phyloP scores from a whole-genome alignment of 768 basidiomycete species.

The Leccinum olivaceopallidum region DNA sequence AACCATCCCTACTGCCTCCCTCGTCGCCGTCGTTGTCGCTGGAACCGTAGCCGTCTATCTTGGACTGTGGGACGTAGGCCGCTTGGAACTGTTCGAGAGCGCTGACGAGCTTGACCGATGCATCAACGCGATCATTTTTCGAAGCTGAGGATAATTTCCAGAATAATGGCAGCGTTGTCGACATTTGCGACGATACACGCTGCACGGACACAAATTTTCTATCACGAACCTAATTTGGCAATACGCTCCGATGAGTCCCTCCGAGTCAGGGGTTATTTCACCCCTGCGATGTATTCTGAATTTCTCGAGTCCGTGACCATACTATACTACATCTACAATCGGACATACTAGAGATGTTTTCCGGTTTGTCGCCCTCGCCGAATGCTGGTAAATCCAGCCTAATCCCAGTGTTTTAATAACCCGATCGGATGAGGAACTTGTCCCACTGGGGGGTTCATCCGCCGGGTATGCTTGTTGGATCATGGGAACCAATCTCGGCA shows the following conservation, averaged over 20 bases:
- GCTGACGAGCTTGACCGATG: conserved; percentile 80
- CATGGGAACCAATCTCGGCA: too few species aligned
- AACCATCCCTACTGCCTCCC: conserved; percentile 34
- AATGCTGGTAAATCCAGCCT: too few species aligned
- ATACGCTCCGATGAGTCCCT: conserved; percentile 5
- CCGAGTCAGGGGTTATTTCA: too few species aligned
- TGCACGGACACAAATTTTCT: conserved; percentile 14
- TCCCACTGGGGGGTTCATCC: too few species aligned
- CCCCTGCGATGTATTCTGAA: too few species aligned
- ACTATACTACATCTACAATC: too few species aligned
- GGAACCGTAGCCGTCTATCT: conserved; percentile 32
- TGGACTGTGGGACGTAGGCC: conserved; percentile 51
- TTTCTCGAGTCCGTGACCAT: too few species aligned
- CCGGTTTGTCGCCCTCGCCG: too few species aligned
- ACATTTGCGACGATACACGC: conserved; percentile 42
- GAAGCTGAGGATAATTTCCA: conserved; percentile 87
- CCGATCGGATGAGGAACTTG: too few species aligned
- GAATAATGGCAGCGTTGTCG: conserved; percentile 90
- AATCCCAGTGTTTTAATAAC: too few species aligned
- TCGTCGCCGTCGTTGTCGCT: conserved; percentile 39
- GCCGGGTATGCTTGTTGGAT: too few species aligned
- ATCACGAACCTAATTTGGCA: background rate
- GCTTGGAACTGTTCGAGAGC: conserved; percentile 86
- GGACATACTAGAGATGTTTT: too few species aligned
- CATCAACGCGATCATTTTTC: conserved; percentile 78